Base-by-base conservation (phyloP, 225 moss, liverwort and hornwort genomes). In the Sphagnum contortum region DNA sequence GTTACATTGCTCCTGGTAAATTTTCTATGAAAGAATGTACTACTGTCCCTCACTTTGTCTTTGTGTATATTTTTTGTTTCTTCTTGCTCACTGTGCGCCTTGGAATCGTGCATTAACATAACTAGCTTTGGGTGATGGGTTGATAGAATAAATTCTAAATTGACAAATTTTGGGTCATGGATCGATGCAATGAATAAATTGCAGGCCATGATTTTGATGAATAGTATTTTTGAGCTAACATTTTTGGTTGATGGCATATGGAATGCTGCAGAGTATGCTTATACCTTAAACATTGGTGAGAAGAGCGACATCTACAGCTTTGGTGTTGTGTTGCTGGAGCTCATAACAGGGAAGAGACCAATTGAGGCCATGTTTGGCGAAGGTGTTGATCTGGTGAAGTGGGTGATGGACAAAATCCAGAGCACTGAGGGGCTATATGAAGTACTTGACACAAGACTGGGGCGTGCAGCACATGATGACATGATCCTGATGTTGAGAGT, bases 1-100 rank as follows among this genome's bases (percentile, higher is more conserved):
- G 69, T 12, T 76, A 69, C 69, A 77, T 72, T 5, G 76, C 76
- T 72, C 72, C 76, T 72, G 76, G 72, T 72, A 13, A 66, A 52
- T 65, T 6, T 13, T 44, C 57, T 44, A 57, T 57, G 57, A 57
- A 58, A 44, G 6, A 13, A 58, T 58, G 58, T 58, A 6, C 58
- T 58, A 58, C 58, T 13, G 44, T 58, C 13, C 44, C 44, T 58
- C 44, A 8, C 7, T 13, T 10, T 58, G 3, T 11, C 11, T 55
- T 55, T 11, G 11, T 55, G 8, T 55, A 1, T 55, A 55, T 55
- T 55, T 55, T 55, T 11, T 1, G 2, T 55, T 7, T 55, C 7
- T 55, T 55, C 54, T 6, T 11, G 54, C 7, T 55, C 11, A 55
- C 54, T 55, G 11, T 55, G 54, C 11, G 2, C 11, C 11, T 55